Base-by-base conservation (phyloP, 441 rosid species). In the Lepidium campestre region DNA sequence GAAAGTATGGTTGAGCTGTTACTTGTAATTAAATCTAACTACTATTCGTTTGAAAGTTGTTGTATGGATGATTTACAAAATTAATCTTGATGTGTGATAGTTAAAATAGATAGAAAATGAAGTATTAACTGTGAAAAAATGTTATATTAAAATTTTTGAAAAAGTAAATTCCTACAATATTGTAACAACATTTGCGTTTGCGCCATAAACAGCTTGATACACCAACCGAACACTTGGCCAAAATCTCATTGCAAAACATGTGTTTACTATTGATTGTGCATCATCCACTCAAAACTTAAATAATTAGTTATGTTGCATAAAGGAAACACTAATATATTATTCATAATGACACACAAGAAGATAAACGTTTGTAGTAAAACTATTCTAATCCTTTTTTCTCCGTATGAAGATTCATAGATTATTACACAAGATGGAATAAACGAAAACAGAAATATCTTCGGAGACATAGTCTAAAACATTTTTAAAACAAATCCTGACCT, bases 191-290 rank as follows among this genome's bases (percentile, higher is more conserved):
- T 57, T 23, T 48, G 49, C 34, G 59, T 40, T 50, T 29, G 59
- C 19, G 45, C 53, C 27, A 62, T 11, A 17, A 53, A 44, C 56
- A 44, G 20, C 20, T 40, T 52, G 34, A 52, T 52, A 40, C 52
- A 52, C 29, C 29, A 69, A 36, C 11, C 35, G 5, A 31, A 3
- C 63, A 70, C 57, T 54, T 35, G 34, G 49, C 14, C 27, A 40
- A 22, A 70, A 54, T 42, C 15, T 45, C 15, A 7, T 19, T 35
- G 74, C 41, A 62, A 36, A 46, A 44, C 41, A 70, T 70, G 57
- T 54, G n/a, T 62, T 35, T n/a, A 40, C 19, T 61, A 55, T 61
- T 54, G 23, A 23, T 56, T 53, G 42, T 41, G 18, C 27, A 45
- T 19, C 46, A 60, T 41, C 73, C 67, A 69, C 55, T 69, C 25